These are phyloP conservation scores for Coemansia sp. DNA, from an alignment of 192 early-diverging fungal species.

Conservation along the genomic window DNA sequence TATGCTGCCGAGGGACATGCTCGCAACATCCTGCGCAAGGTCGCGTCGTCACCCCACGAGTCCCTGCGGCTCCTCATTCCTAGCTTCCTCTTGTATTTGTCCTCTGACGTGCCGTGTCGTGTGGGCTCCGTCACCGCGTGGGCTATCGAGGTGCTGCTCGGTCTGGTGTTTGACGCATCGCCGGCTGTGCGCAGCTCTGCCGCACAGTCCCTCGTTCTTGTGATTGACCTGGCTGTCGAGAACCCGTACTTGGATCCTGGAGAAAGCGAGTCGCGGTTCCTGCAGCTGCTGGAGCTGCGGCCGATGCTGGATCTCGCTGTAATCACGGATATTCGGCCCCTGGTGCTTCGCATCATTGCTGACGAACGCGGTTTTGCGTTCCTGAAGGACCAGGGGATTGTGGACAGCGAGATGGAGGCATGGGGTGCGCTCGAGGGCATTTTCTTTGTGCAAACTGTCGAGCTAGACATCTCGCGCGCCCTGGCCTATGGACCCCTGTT, in stretches of 20 bases:
- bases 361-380: constrained; percentile 41
- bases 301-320: constrained; percentile 50
- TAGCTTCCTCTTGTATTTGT: constrained; percentile 38
- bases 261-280: constrained; percentile 28
- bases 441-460: constrained; percentile 44
- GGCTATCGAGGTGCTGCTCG: constrained; percentile 43
- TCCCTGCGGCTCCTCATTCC: constrained; percentile 40
- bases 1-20: constrained; percentile 40
- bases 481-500: constrained; percentile 51
- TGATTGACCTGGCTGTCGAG: constrained; percentile 38
- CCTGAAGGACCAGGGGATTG: constrained; percentile 28
- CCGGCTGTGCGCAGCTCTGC: constrained; percentile 37
- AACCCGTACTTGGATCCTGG: constrained; percentile 30
- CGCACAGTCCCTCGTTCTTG: constrained; percentile 44
- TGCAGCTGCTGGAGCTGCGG: constrained; percentile 23
- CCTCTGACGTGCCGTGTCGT: constrained; percentile 32
- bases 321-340: constrained; percentile 43
- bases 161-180: constrained; percentile 35
- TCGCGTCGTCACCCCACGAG: constrained; percentile 45
- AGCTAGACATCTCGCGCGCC: constrained; percentile 44
- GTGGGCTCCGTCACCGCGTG: constrained; percentile 41
- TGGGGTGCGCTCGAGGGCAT: constrained; percentile 52
- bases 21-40: constrained; percentile 46
- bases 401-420: constrained; percentile 51
- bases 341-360: constrained; percentile 36